These are phyloP conservation scores for Rhizophlyctis rosea DNA, from an alignment of 192 early-diverging fungal species.

Conservation along the genomic window DNA sequence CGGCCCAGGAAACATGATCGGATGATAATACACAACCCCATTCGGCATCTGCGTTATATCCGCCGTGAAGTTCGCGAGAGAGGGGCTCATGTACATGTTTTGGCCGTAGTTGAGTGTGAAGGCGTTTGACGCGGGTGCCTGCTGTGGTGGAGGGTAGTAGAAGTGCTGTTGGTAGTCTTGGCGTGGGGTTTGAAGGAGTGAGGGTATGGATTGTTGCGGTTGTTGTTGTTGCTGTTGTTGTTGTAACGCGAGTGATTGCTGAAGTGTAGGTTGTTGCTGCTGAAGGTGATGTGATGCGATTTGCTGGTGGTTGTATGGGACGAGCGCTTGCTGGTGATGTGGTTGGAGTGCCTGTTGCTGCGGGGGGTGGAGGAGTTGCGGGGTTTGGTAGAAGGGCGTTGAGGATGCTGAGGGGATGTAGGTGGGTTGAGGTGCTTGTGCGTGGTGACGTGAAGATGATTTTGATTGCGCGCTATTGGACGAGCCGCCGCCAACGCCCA, in stretches of 20 bases:
- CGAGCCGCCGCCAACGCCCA: no score
- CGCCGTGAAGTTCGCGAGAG: constrained; percentile 30
- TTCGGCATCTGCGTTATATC: constrained; percentile 34
- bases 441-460: no score
- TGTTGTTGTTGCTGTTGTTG: not conserved
- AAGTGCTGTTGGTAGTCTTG: constrained; percentile 1
- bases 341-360: constrained; percentile 9
- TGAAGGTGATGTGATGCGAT: not conserved
- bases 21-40: constrained; percentile 19
- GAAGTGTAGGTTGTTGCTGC: not conserved
- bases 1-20: constrained; percentile 25
- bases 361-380: not conserved
- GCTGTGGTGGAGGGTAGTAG: not conserved
- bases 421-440: no score
- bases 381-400: no score
- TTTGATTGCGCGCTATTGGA: no score
- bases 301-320: not conserved
- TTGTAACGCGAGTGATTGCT: not conserved
- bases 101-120: constrained; percentile 20
- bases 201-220: not conserved
- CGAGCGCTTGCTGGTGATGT: not conserved
- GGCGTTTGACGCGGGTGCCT: not conserved
- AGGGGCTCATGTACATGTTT: constrained; percentile 17
- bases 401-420: no score
- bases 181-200: constrained; percentile 3